Evolutionary conservation across 768 basidiomycete genomes (phyloP).

Genomic region (Cystobasidium onofrii): DNA sequence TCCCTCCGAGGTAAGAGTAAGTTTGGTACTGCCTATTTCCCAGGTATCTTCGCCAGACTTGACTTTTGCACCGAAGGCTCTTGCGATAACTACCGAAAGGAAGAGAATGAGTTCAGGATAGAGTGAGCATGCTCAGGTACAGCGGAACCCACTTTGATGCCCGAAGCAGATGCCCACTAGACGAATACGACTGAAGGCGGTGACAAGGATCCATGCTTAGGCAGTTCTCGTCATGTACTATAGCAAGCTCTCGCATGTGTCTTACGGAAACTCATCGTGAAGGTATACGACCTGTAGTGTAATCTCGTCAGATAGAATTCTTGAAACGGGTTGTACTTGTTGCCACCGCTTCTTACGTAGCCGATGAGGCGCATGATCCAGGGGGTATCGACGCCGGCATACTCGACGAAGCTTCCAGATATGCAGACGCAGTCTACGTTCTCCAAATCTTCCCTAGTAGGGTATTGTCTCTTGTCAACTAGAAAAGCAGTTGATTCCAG

Average conservation of each 20-base stretch:
- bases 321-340: too few species aligned
- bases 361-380: constrained; percentile 28
- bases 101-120: not conserved
- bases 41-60: constrained; percentile 13
- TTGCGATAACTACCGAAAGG: not conserved
- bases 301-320: too few species aligned
- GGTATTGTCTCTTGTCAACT: constrained; percentile 29
- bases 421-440: constrained; percentile 26
- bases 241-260: not conserved
- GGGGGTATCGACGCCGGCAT: constrained; percentile 22
- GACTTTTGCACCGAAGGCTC: constrained; percentile 26
- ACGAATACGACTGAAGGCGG: constrained; percentile 14
- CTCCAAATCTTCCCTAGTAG: constrained; percentile 6
- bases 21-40: constrained; percentile 27
- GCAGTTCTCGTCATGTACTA: too few species aligned
- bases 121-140: not conserved
- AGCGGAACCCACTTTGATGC: constrained; percentile 14
- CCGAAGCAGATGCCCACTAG: constrained; percentile 32
- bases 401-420: constrained; percentile 27
- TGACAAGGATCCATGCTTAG: too few species aligned
- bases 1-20: constrained; percentile 25
- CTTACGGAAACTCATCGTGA: constrained; percentile 29
- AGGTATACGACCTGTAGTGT: constrained; percentile 27
- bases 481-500: not conserved
- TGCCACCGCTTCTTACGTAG: constrained; percentile 16